Base-by-base conservation (phyloP, 345 rosid species). In the Hirschfeldia incana region DNA sequence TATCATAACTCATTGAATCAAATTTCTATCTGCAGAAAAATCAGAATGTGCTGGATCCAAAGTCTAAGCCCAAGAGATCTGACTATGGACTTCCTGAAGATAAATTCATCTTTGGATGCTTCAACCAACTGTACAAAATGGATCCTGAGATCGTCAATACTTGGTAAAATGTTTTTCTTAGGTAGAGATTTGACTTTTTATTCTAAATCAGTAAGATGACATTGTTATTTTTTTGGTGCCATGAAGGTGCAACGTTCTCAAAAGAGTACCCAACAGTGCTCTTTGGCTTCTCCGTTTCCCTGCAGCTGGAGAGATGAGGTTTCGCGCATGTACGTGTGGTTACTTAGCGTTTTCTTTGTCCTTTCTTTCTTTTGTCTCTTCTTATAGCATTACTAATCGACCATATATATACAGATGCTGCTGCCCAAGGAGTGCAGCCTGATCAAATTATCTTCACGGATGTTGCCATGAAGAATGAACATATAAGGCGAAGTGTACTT, bases 281-380 rank as follows among this genome's bases (percentile, higher is more conserved):
- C 89, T 96, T 59, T 96, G 99, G 99, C 99, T 96, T 62, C 97
- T 96, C 46, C 89, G 97, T 69, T 96, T 96, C 78, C 99, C 99
- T 36, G 98, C 99, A 74, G 97, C 99, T 1, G 99, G 99, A 64
- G 99, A 96, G 85, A 89, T 83, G 88, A 90, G 98, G 84, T 87
- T 96, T 34, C 92, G 97, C 9, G 51, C 89, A 74, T 91, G 99
- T 96, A 87, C 10, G 97, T 78, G 44, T 42, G 27, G 29, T 30
- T 6, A 17, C 51, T 13, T 66, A 12, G 8, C 53, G 5, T 60
- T 66, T 34, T 39, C 1, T 29, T 70, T 66, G 26, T 42, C 63
- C 67, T 9, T 28, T 42, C 11, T 16, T 27, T 28, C 29, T 28
- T 28, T 28, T 2, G 33, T 46, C 33, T 32, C 9, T 28, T 42